phyloP scores from a whole-genome alignment of 228 moss, liverwort and hornwort genomes.

The Sphagnum fallax region DNA sequence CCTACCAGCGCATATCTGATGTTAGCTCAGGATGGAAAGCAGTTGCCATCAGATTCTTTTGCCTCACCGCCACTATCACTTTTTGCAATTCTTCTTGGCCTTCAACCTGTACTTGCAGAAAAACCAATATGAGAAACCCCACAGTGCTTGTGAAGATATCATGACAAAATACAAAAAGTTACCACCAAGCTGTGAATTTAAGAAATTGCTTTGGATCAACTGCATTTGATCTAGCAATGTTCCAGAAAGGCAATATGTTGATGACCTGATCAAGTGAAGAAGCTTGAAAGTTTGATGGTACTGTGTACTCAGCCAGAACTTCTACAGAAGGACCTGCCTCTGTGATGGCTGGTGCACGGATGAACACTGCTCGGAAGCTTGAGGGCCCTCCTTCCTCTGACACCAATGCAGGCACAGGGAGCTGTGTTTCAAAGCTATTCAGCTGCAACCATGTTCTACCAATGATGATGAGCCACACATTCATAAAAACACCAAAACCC shows the following conservation, averaged over 20 bases:
- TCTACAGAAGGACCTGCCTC: slow-evolving; percentile 77
- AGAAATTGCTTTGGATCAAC: background rate
- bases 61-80: slow-evolving; percentile 84
- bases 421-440: slow-evolving; percentile 92
- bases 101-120: background rate
- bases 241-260: no score
- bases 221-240: no score
- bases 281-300: slow-evolving; percentile 16
- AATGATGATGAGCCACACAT: background rate
- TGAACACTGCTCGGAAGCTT: slow-evolving; percentile 91
- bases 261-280: slow-evolving; percentile 38
- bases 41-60: slow-evolving; percentile 82
- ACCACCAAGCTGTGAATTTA: background rate
- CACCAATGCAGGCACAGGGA: slow-evolving; percentile 56
- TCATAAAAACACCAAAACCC: background rate
- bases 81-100: slow-evolving; percentile 5
- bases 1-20: slow-evolving; percentile 81
- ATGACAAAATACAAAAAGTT: background rate
- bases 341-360: slow-evolving; percentile 86
- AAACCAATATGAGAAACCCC: no score
- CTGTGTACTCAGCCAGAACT: slow-evolving; percentile 58
- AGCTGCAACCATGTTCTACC: slow-evolving; percentile 24
- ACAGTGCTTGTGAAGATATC: background rate
- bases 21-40: slow-evolving; percentile 98
- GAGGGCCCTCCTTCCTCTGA: slow-evolving; percentile 50